Base-by-base conservation (phyloP, 2,329 filamentous ascomycete species). In the Aspergillus nomiae region DNA sequence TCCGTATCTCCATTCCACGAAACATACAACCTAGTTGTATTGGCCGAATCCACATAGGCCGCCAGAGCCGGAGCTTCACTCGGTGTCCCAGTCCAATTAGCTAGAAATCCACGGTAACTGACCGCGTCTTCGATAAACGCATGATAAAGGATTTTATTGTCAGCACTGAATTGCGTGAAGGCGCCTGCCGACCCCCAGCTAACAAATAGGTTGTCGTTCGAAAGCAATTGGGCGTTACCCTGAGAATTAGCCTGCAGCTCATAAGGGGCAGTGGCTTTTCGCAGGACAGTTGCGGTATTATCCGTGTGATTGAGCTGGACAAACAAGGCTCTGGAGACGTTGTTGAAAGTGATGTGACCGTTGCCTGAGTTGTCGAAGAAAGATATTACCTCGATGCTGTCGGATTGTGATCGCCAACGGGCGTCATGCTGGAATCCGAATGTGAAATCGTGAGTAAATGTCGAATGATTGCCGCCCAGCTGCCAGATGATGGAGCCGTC, bases 1-100 rank as follows among this genome's bases (percentile, higher is more conserved):
- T 80, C 77, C 0, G 82, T 84, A 58, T 81, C 81, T 7, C 82
- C 82, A 62, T 84, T 84, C 82, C 82, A 85, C 10, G 81, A 85
- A 8, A 86, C 83, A 69, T 84, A 87, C 36, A 79, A 72, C 24
- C 76, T 74, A 30, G 69, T 72, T n/a, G 63, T 66, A 2, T 68
- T 71, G 67, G 19, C 72, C 69, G 7, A 69, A 69, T 58, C 71
- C 11, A 46, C 43, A 7, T 46, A 75, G 11, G 78, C 77, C 2
- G 73, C 70, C 14, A 78, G 70, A 1, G 75, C 72, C 2, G 77
- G 76, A 5, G 63, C 61, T 45, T 76, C 74, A 24, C 67, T 66
- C 0, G 77, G 74, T 21, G 70, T 62, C 0, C 73, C 77, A 1
- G 73, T 77, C 78, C 77, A 80, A 45, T 78, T 76, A n/a, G 69